Evolutionary conservation across 2,329 filamentous ascomycete species (phyloP).

Genomic region (Aspergillus sp.): DNA sequence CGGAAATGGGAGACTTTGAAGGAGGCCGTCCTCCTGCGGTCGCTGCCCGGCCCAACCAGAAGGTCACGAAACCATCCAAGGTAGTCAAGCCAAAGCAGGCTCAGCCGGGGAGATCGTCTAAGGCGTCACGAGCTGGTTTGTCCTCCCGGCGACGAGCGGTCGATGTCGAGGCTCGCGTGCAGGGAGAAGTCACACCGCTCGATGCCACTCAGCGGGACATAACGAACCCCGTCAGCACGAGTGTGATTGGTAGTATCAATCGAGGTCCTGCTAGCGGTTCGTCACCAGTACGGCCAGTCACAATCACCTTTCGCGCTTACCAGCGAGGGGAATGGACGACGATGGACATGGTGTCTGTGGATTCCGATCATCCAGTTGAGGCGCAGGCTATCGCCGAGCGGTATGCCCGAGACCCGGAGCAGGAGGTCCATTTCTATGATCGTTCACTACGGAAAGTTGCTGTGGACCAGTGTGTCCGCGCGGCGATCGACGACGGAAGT

Average conservation of each 20-base stretch:
- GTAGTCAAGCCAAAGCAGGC: not conserved
- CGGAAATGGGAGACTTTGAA: slow-evolving; percentile 1
- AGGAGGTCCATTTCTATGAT: slow-evolving; percentile 18
- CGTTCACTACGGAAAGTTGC: slow-evolving; percentile 14
- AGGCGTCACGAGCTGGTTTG: not conserved
- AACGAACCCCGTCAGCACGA: not conserved
- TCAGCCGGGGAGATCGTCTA: not conserved
- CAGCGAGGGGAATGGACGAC: not conserved
- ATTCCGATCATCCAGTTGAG: slow-evolving; percentile 1
- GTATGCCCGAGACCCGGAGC: slow-evolving; percentile 11
- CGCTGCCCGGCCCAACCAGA: not conserved
- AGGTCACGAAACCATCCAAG: not conserved
- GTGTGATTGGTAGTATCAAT: not conserved
- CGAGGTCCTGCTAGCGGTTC: not conserved
- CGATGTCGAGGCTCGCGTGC: not conserved
- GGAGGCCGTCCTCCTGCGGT: not conserved
- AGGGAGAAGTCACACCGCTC: not conserved
- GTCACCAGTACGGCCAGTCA: not conserved
- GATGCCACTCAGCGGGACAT: not conserved
- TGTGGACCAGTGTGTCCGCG: slow-evolving; percentile 17
- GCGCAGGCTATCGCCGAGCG: slow-evolving; percentile 15
- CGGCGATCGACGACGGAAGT: slow-evolving; percentile 18
- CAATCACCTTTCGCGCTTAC: slow-evolving; percentile 3
- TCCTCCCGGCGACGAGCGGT: not conserved
- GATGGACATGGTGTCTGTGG: not conserved